phyloP scores from a whole-genome alignment of 768 basidiomycete genomes.

The Pisolithus orientalis region DNA sequence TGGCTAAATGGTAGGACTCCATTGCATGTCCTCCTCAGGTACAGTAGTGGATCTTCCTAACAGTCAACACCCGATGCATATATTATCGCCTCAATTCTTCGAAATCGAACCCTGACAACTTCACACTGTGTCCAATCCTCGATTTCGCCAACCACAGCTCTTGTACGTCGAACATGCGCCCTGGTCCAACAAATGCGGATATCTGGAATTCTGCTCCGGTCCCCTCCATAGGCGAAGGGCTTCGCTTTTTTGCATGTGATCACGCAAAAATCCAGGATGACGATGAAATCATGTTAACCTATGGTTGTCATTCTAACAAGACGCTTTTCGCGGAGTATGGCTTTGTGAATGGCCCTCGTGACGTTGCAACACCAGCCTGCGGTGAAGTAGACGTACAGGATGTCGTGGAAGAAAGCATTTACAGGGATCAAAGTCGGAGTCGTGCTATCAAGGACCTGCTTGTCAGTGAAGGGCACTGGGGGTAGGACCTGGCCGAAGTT shows the following conservation, averaged over 20 bases:
- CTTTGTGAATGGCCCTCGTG: slow-evolving; percentile 48
- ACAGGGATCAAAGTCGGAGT: slow-evolving; percentile 33
- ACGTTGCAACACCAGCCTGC: slow-evolving; percentile 21
- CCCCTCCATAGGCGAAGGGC: slow-evolving; percentile 35
- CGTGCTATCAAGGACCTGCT: slow-evolving; percentile 49
- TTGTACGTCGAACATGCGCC: slow-evolving; percentile 37
- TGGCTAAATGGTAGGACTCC: slow-evolving; percentile 77
- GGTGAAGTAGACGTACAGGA: slow-evolving; percentile 64
- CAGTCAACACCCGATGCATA: slow-evolving; percentile 91
- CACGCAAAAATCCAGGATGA: slow-evolving; percentile 36
- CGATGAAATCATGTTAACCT: slow-evolving; percentile 71
- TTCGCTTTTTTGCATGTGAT: slow-evolving; percentile 46
- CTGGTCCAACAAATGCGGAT: slow-evolving; percentile 31
- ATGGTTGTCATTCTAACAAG: slow-evolving; percentile 74
- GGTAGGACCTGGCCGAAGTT: slow-evolving; percentile 39
- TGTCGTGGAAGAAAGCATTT: slow-evolving; percentile 45
- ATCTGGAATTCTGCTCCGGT: slow-evolving; percentile 32
- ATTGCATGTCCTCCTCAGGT: not conserved
- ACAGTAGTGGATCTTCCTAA: slow-evolving; percentile 5
- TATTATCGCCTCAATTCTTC: slow-evolving; percentile 53
- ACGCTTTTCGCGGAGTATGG: slow-evolving; percentile 88
- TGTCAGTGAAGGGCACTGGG: slow-evolving; percentile 71
- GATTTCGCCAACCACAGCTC: slow-evolving; percentile 85
- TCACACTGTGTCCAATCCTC: slow-evolving; percentile 83
- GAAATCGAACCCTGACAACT: slow-evolving; percentile 59